Conservation (phyloP, 2,329 filamentous ascomycete species). For the Trichoderma endophyticum region DNA sequence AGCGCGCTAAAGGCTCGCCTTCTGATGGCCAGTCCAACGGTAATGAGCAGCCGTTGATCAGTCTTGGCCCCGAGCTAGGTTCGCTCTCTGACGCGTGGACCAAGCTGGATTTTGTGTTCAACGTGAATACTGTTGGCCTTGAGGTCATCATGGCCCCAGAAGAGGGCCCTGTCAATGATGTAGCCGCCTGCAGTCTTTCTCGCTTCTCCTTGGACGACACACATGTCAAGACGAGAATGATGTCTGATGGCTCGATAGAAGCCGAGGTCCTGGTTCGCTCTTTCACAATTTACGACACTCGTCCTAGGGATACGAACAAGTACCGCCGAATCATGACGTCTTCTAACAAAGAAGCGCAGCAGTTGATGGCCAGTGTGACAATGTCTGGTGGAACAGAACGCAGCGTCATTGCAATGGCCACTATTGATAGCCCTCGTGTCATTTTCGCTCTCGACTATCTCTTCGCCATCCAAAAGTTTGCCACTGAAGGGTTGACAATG, state of each 20-base stretch:
- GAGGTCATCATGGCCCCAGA: constrained; percentile 79
- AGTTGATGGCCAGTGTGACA: constrained; percentile 96
- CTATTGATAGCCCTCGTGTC: constrained; percentile 88
- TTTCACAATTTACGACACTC: constrained; percentile 90
- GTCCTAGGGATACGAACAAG: constrained; percentile 86
- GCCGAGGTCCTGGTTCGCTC: constrained; percentile 90
- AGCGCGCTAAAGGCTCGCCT: constrained; percentile 44
- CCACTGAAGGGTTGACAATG: constrained; percentile 63
- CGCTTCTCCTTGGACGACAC: constrained; percentile 94
- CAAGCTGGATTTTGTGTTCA: constrained; percentile 88
- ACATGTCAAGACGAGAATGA: constrained; percentile 85
- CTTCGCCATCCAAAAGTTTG: constrained; percentile 81
- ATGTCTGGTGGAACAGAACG: constrained; percentile 82
- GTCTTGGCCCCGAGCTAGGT: constrained; percentile 68
- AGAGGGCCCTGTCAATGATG: constrained; percentile 71
- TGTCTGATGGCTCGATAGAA: constrained; percentile 87
- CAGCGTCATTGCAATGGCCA: constrained; percentile 84
- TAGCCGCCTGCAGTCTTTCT: constrained; percentile 79
- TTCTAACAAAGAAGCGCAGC: constrained; percentile 90
- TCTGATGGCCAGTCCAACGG: constrained; percentile 31
- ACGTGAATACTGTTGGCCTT: constrained; percentile 80
- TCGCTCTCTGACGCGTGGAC: constrained; percentile 75
- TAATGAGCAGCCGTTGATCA: constrained; percentile 44
- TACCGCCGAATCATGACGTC: constrained; percentile 98
- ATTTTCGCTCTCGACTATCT: constrained; percentile 96